Conservation (phyloP, 1,139 yeast genomes). For the Yueomyces sp. region DNA sequence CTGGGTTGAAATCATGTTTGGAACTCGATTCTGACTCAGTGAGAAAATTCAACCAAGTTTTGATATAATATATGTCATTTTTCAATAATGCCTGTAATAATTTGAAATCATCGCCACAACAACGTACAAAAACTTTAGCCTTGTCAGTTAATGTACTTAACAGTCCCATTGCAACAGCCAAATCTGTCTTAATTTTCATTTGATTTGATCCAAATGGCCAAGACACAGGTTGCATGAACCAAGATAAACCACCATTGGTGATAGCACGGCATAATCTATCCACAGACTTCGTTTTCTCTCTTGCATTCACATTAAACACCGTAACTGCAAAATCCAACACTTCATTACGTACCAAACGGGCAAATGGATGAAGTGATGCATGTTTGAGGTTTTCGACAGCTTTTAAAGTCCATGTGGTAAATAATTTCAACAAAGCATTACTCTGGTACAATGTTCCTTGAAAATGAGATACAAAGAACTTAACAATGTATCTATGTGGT, state of each 20-base stretch:
- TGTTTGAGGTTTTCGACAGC: constrained; percentile 43
- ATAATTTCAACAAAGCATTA: constrained; percentile 55
- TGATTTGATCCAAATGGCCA: constrained; percentile 84
- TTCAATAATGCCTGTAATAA: constrained; percentile 41
- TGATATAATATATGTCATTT: constrained; percentile 60
- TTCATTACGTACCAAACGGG: constrained; percentile 67
- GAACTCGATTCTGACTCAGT: constrained; percentile 30
- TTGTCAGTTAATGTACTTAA: constrained; percentile 24
- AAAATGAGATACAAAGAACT: constrained; percentile 66
- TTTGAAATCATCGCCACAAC: constrained; percentile 12
- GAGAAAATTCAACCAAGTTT: constrained; percentile 72
- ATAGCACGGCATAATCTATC: constrained; percentile 37
- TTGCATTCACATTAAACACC: constrained; percentile 43
- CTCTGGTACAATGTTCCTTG: constrained; percentile 71
- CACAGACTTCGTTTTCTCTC: constrained; percentile 33
- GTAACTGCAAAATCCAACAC: constrained; percentile 57
- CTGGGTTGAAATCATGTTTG: constrained; percentile 14
- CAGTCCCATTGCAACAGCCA: constrained; percentile 42
- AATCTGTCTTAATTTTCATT: constrained; percentile 59
- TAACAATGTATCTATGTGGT: constrained; percentile 60
- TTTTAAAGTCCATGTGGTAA: constrained; percentile 46
- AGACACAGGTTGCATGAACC: constrained; percentile 56
- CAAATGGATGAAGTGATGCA: constrained; percentile 75
- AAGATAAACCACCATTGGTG: constrained; percentile 56
- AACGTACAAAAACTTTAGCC: constrained; percentile 6